phyloP scores from a whole-genome alignment of 306 rosid species.

The Castanospermum australe region DNA sequence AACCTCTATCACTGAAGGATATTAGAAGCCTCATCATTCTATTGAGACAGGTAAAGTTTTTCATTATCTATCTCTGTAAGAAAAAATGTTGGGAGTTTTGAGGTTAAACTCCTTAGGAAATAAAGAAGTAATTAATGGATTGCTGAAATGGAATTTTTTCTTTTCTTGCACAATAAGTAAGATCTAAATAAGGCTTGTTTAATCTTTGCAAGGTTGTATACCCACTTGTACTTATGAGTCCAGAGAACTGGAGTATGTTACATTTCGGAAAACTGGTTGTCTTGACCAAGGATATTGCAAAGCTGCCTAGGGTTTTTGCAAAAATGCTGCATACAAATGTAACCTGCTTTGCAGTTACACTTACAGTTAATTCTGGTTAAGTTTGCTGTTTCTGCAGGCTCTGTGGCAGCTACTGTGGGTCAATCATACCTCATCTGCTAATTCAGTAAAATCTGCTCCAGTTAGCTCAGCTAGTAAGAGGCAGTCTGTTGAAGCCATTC shows the following conservation, averaged over 20 bases:
- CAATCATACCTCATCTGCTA: slow-evolving; percentile 59
- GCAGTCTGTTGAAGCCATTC: slow-evolving; percentile 69
- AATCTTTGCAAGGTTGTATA: slow-evolving; percentile 19
- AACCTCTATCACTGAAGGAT: slow-evolving; percentile 84
- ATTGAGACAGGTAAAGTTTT: slow-evolving; percentile 78
- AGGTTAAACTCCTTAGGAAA: slow-evolving; percentile 5
- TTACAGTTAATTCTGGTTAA: slow-evolving; percentile 9
- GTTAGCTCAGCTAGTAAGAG: slow-evolving; percentile 49
- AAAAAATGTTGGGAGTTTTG: slow-evolving; percentile 21
- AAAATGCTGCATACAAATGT: neutral
- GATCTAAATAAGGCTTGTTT: neutral
- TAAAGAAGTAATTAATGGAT: neutral
- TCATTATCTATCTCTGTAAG: slow-evolving; percentile 11
- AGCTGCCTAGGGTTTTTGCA: neutral
- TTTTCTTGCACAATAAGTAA: slow-evolving; percentile 13
- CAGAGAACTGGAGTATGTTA: slow-evolving; percentile 12
- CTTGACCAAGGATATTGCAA: neutral
- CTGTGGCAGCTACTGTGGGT: slow-evolving; percentile 97
- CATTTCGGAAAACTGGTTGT: neutral
- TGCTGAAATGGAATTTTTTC: neutral
- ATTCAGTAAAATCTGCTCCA: slow-evolving; percentile 45
- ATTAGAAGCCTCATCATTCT: slow-evolving; percentile 77
- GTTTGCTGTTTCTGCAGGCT: slow-evolving; percentile 64
- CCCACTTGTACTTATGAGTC: neutral
- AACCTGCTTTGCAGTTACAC: slow-evolving; percentile 5